Percentiles rank a stretch among this genome's conserved stretches.
These are phyloP conservation scores for Aaosphaeria arxii DNA, from an alignment of 2,329 filamentous ascomycete genomes.

Conservation along the genomic window DNA sequence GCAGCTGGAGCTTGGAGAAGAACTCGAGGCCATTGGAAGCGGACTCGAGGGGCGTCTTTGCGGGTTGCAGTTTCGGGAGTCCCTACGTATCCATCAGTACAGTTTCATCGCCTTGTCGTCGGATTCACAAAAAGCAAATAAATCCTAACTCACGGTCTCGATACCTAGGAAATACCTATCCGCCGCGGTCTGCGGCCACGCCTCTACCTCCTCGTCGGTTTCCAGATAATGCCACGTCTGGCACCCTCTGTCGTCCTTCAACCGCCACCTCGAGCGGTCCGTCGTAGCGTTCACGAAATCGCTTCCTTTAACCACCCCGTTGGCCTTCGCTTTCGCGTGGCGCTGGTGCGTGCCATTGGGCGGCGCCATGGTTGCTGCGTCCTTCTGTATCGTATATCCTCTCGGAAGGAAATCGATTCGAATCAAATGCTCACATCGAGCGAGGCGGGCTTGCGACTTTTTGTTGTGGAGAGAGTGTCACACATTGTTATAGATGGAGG, in stretches of 20 bases:
- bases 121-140: neutral
- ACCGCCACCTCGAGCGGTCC: constrained; percentile 78
- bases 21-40: constrained; percentile 82
- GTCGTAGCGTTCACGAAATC: constrained; percentile 50
- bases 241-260: constrained; percentile 76
- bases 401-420: too few relatives aligned
- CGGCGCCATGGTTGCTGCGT: constrained; percentile 3
- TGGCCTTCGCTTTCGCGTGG: constrained; percentile 5
- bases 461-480: too few relatives aligned
- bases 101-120: neutral
- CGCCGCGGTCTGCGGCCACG: constrained; percentile 84
- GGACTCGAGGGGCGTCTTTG: constrained; percentile 71
- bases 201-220: constrained; percentile 64
- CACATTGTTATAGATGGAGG: too few relatives aligned
- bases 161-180: constrained; percentile 87
- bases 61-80: constrained; percentile 67
- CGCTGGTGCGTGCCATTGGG: constrained; percentile 18
- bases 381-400: too few relatives aligned
- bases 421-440: too few relatives aligned
- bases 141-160: constrained; percentile 58
- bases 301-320: constrained; percentile 1
- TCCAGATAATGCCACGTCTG: constrained; percentile 93
- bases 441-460: too few relatives aligned
- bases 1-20: constrained; percentile 85
- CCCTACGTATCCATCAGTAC: constrained; percentile 49